These are phyloP conservation scores for Talaromyces sp. DNA, from an alignment of 2,329 filamentous ascomycete species.

Conservation along the genomic window DNA sequence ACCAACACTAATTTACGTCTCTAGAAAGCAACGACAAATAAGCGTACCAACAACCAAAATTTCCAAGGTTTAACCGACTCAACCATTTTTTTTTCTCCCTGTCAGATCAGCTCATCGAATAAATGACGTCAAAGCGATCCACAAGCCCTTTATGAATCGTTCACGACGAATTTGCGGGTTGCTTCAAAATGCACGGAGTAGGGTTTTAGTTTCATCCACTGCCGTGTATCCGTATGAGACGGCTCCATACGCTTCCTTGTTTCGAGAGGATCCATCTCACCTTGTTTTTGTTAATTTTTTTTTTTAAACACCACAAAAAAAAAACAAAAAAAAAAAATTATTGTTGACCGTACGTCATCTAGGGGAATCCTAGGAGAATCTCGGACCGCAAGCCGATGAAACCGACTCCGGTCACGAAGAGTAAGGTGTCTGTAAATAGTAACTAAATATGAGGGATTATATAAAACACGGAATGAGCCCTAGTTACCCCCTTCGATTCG, in stretches of 20 bases:
- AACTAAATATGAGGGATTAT: neutral
- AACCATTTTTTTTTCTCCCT: neutral
- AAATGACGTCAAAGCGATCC: constrained; percentile 1
- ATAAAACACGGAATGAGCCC: neutral
- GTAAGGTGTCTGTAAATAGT: no score
- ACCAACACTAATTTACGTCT: neutral
- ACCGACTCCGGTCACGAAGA: neutral
- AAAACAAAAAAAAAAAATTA: neutral
- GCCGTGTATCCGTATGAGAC: neutral
- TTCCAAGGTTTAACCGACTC: neutral
- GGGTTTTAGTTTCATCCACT: neutral
- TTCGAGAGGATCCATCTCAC: neutral
- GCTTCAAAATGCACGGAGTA: neutral
- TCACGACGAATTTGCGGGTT: neutral
- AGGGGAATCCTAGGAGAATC: neutral
- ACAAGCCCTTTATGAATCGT: neutral
- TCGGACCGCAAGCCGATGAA: neutral
- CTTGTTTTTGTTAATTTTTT: neutral
- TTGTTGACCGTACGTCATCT: neutral
- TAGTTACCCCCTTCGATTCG: neutral
- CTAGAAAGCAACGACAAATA: neutral
- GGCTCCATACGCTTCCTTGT: neutral
- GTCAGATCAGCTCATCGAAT: neutral
- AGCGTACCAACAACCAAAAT: neutral
- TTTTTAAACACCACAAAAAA: neutral